Conservation (phyloP, 73 alveolate genomes). For the Paramecium bursaria region DNA sequence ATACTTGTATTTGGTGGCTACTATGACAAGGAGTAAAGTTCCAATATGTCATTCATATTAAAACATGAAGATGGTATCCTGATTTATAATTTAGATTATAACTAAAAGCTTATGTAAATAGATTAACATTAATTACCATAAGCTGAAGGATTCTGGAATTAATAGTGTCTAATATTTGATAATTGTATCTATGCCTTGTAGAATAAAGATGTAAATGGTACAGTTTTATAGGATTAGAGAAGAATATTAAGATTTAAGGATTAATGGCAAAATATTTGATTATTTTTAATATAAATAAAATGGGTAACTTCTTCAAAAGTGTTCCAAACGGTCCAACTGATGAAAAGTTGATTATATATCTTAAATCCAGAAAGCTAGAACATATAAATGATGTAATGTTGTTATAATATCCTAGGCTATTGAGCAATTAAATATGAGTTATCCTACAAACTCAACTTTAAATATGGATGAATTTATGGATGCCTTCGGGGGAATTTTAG, state of each 20-base stretch:
- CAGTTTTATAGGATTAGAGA: not conserved
- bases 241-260: slow-evolving; percentile 17
- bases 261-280: slow-evolving; percentile 14
- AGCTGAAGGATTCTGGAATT: slow-evolving; percentile 40
- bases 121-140: slow-evolving; percentile 15
- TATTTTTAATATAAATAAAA: not conserved
- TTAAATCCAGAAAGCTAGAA: slow-evolving; percentile 41
- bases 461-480: slow-evolving; percentile 60
- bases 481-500: slow-evolving; percentile 63
- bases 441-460: slow-evolving; percentile 57
- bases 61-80: not conserved
- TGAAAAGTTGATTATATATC: slow-evolving; percentile 14
- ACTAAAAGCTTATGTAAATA: not conserved
- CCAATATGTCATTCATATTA: not conserved
- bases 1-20: slow-evolving; percentile 43
- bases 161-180: slow-evolving; percentile 30
- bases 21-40: not conserved
- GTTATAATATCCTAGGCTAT: slow-evolving; percentile 2
- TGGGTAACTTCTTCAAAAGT: slow-evolving; percentile 54
- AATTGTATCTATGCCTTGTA: not conserved
- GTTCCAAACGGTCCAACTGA: slow-evolving; percentile 51
- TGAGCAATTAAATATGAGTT: slow-evolving; percentile 51
- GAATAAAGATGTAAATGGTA: slow-evolving; percentile 26
- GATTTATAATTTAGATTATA: not conserved
- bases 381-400: slow-evolving; percentile 40